Evolutionary conservation across 805 yeast species (phyloP).

Genomic region (Starmera quercuum): DNA sequence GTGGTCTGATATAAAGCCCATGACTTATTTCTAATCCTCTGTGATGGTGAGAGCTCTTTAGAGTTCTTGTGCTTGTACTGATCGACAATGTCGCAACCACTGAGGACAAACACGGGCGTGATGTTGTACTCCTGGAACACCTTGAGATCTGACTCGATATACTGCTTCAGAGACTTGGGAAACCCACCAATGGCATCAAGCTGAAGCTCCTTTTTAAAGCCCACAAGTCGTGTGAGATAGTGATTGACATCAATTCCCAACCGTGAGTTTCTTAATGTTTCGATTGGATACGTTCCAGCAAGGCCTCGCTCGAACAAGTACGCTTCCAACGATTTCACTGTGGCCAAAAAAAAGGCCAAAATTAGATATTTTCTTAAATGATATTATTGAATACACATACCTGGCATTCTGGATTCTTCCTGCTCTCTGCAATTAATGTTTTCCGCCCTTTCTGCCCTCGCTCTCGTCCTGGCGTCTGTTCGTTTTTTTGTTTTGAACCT

Average conservation of each 20-base stretch:
- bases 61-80: slow-evolving; percentile 29
- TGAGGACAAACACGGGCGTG: slow-evolving; percentile 74
- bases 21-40: slow-evolving; percentile 35
- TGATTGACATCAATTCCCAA: slow-evolving; percentile 83
- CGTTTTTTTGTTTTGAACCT: no score
- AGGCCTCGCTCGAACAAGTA: slow-evolving; percentile 61
- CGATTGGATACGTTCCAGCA: slow-evolving; percentile 54
- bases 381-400: neutral
- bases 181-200: slow-evolving; percentile 77
- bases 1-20: slow-evolving; percentile 32
- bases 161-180: slow-evolving; percentile 52
- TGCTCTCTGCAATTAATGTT: no score
- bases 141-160: slow-evolving; percentile 54
- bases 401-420: neutral
- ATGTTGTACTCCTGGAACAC: slow-evolving; percentile 53
- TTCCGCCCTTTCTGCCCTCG: no score
- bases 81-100: slow-evolving; percentile 46
- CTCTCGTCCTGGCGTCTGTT: no score
- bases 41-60: slow-evolving; percentile 20
- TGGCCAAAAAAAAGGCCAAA: neutral
- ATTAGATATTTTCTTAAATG: neutral
- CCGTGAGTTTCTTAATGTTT: slow-evolving; percentile 54
- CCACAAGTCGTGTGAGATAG: slow-evolving; percentile 55
- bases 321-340: slow-evolving; percentile 56
- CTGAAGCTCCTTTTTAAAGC: slow-evolving; percentile 58